A percentile compares a stretch with the other conserved stretches of the same genome.
These are phyloP conservation scores for Talaromyces ruber DNA, from an alignment of 495 filamentous ascomycete genomes.

Conservation along the genomic window DNA sequence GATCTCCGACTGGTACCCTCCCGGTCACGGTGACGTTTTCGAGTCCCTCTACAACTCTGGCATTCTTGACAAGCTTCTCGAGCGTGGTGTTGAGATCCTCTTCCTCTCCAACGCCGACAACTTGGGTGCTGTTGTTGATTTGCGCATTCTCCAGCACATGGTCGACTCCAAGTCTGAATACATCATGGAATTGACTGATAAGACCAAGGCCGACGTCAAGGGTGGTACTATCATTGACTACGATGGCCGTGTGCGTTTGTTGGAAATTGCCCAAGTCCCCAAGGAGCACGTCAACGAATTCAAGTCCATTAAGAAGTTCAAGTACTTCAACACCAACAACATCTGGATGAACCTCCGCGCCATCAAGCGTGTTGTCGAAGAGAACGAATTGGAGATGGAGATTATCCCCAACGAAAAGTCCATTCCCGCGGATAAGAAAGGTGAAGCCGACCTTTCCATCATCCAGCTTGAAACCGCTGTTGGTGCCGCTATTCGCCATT, in stretches of 20 bases:
- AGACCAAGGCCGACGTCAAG: constrained; percentile 99
- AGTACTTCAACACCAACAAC: constrained; percentile 99
- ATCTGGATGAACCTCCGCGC: constrained; percentile 98
- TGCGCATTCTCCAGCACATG: constrained; percentile 98
- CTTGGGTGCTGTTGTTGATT: constrained; percentile 93
- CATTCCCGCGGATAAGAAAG: constrained; percentile 98
- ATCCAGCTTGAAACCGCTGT: constrained; percentile 98
- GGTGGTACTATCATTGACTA: constrained; percentile 99
- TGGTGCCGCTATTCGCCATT: constrained; percentile 96
- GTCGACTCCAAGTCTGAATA: constrained; percentile 91
- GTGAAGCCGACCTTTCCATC: constrained; percentile 94
- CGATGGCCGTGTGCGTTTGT: constrained; percentile 88
- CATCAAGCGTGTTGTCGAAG: constrained; percentile 97
- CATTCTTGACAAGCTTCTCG: constrained; percentile 90
- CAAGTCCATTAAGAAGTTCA: constrained; percentile 99
- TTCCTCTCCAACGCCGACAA: constrained; percentile 99
- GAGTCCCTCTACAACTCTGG: constrained; percentile 99
- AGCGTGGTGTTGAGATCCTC: constrained; percentile 91
- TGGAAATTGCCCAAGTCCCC: constrained; percentile 99
- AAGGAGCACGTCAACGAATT: constrained; percentile 99
- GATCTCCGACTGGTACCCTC: constrained; percentile 97
- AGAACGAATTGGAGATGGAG: constrained; percentile 98
- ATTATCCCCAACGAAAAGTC: constrained; percentile 99
- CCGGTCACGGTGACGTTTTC: constrained; percentile 98
- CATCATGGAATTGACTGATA: constrained; percentile 99